These are phyloP conservation scores for Zasmidium angulare DNA, from an alignment of 2,329 filamentous ascomycete species.

Conservation along the genomic window DNA sequence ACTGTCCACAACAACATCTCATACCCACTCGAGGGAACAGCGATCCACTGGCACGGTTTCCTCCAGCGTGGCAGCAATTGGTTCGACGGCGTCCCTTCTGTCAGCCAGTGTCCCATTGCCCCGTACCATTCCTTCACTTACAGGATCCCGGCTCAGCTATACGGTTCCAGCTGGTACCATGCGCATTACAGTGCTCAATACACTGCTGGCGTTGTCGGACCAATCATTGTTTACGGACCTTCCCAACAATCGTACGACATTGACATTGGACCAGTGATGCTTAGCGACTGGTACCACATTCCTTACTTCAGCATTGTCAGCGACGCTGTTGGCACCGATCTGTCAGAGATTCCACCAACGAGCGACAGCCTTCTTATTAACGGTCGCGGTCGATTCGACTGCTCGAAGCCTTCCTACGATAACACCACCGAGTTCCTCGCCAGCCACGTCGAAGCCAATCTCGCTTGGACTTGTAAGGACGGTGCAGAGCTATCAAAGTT, in stretches of 20 bases:
- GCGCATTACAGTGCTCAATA: constrained; percentile 37
- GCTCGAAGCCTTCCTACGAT: constrained; percentile 24
- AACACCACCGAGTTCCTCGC: constrained; percentile 16
- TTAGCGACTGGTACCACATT: constrained; percentile 37
- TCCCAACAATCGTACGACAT: constrained; percentile 27
- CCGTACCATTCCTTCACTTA: constrained; percentile 14
- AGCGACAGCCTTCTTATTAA: constrained; percentile 34
- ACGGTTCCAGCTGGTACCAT: constrained; percentile 40
- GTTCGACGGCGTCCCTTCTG: constrained; percentile 29
- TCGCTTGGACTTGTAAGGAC: constrained; percentile 21
- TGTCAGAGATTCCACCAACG: constrained; percentile 17
- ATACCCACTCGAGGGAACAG: constrained; percentile 33
- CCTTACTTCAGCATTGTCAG: constrained; percentile 20
- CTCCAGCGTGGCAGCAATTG: constrained; percentile 35
- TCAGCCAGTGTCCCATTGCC: constrained; percentile 18
- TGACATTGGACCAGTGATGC: constrained; percentile 32
- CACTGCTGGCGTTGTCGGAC: constrained; percentile 30
- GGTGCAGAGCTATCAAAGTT: constrained; percentile 35
- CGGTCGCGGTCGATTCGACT: constrained; percentile 31
- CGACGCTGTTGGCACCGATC: constrained; percentile 16
- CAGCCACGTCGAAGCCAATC: constrained; percentile 14
- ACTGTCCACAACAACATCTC: constrained; percentile 38
- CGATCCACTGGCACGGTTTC: constrained; percentile 45
- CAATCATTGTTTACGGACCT: constrained; percentile 35
- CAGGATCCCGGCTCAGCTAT: constrained; percentile 31